phyloP scores from a whole-genome alignment of 441 rosid genomes.

The Melastoma candidum region DNA sequence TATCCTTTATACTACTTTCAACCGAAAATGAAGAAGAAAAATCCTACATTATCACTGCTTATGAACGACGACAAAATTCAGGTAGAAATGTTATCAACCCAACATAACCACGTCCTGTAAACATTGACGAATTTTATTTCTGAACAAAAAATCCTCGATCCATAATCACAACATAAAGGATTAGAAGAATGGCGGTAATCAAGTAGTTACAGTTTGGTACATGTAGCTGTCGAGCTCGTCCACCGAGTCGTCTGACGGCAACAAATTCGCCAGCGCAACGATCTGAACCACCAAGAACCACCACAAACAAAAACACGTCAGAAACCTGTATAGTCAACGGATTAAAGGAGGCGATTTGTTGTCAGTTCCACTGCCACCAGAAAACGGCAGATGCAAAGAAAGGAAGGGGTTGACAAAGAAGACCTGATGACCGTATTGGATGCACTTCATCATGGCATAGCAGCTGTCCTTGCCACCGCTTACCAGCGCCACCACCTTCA shows the following conservation, averaged over 20 bases:
- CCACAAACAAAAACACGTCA: background rate
- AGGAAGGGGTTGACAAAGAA: background rate
- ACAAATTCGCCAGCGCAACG: conserved; percentile 85
- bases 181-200: no score
- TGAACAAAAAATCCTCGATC: no score
- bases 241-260: conserved; percentile 74
- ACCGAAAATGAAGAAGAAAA: no score
- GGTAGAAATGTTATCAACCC: no score
- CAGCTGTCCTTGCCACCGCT: conserved; percentile 28
- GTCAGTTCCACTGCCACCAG: no score
- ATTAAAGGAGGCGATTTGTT: background rate
- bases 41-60: no score
- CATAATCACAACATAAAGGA: no score
- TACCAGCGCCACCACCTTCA: conserved; percentile 24
- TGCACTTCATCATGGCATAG: conserved; percentile 23
- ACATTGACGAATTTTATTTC: no score
- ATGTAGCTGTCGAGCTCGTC: conserved; percentile 94
- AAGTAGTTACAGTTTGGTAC: conserved; percentile 77
- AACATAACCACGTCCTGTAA: no score
- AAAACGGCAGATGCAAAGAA: background rate
- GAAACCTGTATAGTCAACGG: background rate
- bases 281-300: conserved; percentile 25
- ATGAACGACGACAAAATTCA: no score
- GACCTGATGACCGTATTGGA: conserved; percentile 23
- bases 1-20: no score